Evolutionary conservation across 2,329 filamentous ascomycete species (phyloP).

Genomic region (Fusarium gaditjirri): DNA sequence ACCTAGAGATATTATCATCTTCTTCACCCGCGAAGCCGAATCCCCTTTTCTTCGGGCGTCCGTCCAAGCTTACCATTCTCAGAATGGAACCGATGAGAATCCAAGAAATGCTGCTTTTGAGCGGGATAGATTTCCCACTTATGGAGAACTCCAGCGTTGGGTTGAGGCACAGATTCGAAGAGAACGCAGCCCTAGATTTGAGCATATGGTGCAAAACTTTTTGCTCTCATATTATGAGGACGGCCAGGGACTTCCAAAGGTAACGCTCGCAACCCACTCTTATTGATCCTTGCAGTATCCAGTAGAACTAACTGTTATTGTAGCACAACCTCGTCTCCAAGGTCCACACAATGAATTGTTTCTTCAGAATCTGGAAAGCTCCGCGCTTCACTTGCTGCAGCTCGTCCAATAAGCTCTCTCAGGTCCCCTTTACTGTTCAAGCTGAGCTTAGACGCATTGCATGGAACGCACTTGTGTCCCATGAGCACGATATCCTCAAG

Average conservation of each 20-base stretch:
- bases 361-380: slow-evolving; percentile 62
- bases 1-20: slow-evolving; percentile 50
- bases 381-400: slow-evolving; percentile 55
- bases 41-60: slow-evolving; percentile 54
- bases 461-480: slow-evolving; percentile 49
- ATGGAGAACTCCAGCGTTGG: slow-evolving; percentile 51
- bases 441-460: slow-evolving; percentile 55
- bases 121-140: slow-evolving; percentile 51
- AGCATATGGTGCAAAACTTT: slow-evolving; percentile 51
- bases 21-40: slow-evolving; percentile 49
- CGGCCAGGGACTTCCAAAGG: slow-evolving; percentile 53
- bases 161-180: slow-evolving; percentile 52
- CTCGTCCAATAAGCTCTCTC: slow-evolving; percentile 51
- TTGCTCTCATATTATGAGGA: slow-evolving; percentile 51
- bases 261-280: slow-evolving; percentile 42
- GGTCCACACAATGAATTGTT: slow-evolving; percentile 60
- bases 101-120: slow-evolving; percentile 52
- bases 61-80: slow-evolving; percentile 52
- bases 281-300: background rate
- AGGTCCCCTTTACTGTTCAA: slow-evolving; percentile 54
- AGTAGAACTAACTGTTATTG: slow-evolving; percentile 31
- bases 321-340: slow-evolving; percentile 56
- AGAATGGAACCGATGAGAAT: slow-evolving; percentile 47
- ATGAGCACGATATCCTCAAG: slow-evolving; percentile 54
- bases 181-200: slow-evolving; percentile 49